phyloP scores from a whole-genome alignment of 129 eudicot genomes.

The Ambrosia artemisiifolia region DNA sequence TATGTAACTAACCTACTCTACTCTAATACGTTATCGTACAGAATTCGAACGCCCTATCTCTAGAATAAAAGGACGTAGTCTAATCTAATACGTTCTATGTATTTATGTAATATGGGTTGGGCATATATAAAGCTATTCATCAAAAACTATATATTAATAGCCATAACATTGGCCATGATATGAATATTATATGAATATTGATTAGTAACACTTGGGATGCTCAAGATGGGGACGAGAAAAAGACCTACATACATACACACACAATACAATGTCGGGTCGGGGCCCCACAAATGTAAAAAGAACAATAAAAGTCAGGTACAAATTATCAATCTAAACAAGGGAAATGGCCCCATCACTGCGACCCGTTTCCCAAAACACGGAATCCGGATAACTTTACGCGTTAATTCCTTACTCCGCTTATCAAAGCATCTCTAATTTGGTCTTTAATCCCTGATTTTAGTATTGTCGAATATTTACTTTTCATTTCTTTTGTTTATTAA shows the following conservation, averaged over 20 bases:
- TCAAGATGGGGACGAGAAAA: conserved; percentile 4
- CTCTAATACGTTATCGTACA: too few relatives aligned
- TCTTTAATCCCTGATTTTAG: neutral
- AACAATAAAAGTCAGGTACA: neutral
- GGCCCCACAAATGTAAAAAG: conserved; percentile 3
- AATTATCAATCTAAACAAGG: conserved; percentile 9
- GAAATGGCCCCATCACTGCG: conserved; percentile 4
- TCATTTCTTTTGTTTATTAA: neutral
- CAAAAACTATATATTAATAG: too few relatives aligned
- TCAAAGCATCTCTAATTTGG: conserved; percentile 12
- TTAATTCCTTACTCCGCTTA: conserved; percentile 21
- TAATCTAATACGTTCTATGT: too few relatives aligned
- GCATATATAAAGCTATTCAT: too few relatives aligned
- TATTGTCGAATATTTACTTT: neutral
- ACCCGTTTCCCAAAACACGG: conserved; percentile 30
- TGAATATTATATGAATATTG: neutral
- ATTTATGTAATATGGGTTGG: too few relatives aligned
- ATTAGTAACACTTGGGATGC: conserved; percentile 17
- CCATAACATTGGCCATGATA: neutral
- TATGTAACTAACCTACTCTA: too few relatives aligned
- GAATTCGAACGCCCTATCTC: too few relatives aligned
- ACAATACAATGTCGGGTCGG: conserved; percentile 1
- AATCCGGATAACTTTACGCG: conserved; percentile 33
- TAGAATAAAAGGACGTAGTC: too few relatives aligned
- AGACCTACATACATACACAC: neutral